phyloP scores from a whole-genome alignment of 2,329 filamentous ascomycete genomes.

The Colletotrichum chrysophilum region DNA sequence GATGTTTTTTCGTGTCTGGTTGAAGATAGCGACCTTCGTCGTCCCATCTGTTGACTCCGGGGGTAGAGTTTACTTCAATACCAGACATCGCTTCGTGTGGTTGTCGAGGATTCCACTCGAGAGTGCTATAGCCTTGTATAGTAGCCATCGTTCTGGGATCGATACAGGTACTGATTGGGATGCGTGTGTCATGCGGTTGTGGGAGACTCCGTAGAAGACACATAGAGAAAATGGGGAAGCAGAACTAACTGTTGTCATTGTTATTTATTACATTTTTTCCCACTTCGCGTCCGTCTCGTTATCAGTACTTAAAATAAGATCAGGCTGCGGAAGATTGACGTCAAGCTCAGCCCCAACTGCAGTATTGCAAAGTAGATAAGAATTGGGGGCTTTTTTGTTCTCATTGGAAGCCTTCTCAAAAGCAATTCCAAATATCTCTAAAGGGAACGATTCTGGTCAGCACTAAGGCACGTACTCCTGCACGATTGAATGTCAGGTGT shows the following conservation, averaged over 20 bases:
- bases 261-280: not conserved
- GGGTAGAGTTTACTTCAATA: not conserved
- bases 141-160: not conserved
- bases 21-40: not conserved
- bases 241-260: accelerated
- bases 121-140: not conserved
- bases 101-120: not conserved
- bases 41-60: not conserved
- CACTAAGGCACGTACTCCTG: not conserved
- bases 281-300: not conserved
- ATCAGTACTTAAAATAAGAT: not conserved
- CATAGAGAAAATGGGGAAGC: not conserved
- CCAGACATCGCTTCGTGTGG: not conserved
- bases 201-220: not conserved
- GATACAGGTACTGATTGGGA: not conserved
- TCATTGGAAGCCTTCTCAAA: not conserved
- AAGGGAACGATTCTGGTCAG: not conserved
- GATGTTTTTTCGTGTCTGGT: not conserved
- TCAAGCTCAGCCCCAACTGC: not conserved
- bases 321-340: not conserved
- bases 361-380: not conserved
- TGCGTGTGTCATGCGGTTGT: not conserved
- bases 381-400: not conserved
- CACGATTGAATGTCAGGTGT: not conserved
- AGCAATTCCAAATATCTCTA: not conserved